Conservation (phyloP, 805 yeast species). For the Yamadazyma philogaea region DNA sequence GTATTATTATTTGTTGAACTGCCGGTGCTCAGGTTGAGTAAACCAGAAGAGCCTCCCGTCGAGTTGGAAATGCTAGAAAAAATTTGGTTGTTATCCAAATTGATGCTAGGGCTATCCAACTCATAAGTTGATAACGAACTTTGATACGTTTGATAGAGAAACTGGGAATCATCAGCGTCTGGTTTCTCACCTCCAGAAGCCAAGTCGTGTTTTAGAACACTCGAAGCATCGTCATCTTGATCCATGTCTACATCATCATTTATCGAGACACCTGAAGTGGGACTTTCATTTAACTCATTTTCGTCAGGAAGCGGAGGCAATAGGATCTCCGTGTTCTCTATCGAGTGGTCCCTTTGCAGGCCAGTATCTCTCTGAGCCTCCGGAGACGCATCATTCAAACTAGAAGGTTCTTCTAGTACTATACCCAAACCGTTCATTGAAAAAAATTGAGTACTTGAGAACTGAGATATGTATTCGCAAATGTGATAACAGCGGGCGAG, state of each 20-base stretch:
- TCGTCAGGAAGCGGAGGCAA: slow-evolving; percentile 31
- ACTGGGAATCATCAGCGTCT: background rate
- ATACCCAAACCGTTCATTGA: slow-evolving; percentile 29
- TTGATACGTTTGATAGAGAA: slow-evolving; percentile 11
- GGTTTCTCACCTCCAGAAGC: background rate
- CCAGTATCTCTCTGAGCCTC: background rate
- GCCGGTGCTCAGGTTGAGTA: background rate
- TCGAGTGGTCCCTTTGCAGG: background rate
- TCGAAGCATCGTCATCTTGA: background rate
- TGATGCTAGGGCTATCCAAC: slow-evolving; percentile 22
- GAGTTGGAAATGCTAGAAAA: slow-evolving; percentile 14
- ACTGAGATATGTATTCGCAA: slow-evolving; percentile 1
- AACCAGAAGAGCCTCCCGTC: background rate
- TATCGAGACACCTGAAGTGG: background rate
- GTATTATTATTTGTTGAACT: slow-evolving; percentile 4
- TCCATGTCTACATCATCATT: slow-evolving; percentile 3
- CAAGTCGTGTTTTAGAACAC: background rate
- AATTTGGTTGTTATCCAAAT: slow-evolving; percentile 19
- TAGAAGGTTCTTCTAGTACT: slow-evolving; percentile 25
- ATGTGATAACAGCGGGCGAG: background rate
- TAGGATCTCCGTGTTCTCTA: slow-evolving; percentile 17
- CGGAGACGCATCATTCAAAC: background rate
- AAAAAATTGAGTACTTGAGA: background rate
- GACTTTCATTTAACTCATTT: slow-evolving; percentile 9
- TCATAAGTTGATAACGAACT: slow-evolving; percentile 21